Evolutionary conservation across 1,284 basidiomycete genomes (phyloP).

Genomic region (Fomitiporia mediterranea): DNA sequence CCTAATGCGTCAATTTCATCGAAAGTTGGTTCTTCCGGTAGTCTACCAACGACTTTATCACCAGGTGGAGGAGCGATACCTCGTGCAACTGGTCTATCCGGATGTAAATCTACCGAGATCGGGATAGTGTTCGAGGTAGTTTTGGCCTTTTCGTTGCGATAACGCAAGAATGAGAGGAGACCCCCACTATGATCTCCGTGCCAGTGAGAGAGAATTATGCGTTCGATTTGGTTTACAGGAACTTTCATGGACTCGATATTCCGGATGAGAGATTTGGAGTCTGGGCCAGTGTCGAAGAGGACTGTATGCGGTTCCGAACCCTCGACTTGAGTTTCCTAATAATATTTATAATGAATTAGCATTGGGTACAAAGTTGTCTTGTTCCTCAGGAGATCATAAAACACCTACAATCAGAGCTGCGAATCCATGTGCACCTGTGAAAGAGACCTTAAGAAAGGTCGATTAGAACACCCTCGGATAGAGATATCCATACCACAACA

Average conservation of each 20-base stretch:
- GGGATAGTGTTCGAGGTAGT: constrained; percentile 21
- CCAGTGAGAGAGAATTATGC: constrained; percentile 77
- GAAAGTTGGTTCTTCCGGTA: constrained; percentile 69
- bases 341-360: too few relatives aligned
- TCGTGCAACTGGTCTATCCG: constrained; percentile 65
- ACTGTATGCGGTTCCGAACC: constrained; percentile 46
- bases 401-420: constrained; percentile 62
- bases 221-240: constrained; percentile 49
- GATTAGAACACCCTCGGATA: too few relatives aligned
- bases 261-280: constrained; percentile 63
- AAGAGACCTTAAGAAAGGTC: too few relatives aligned
- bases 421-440: constrained; percentile 74
- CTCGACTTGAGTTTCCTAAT: constrained; percentile 50
- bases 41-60: constrained; percentile 51
- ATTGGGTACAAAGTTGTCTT: too few relatives aligned
- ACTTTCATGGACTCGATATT: constrained; percentile 62
- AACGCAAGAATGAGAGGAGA: constrained; percentile 54
- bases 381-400: too few relatives aligned
- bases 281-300: constrained; percentile 80
- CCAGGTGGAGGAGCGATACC: constrained; percentile 65
- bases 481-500: constrained; percentile 76
- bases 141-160: constrained; percentile 29
- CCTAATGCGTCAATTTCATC: constrained; percentile 53
- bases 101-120: constrained; percentile 68
- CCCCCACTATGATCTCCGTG: constrained; percentile 80